phyloP scores from a whole-genome alignment of 2,329 filamentous ascomycete genomes.

The Verticillium klebahnii region DNA sequence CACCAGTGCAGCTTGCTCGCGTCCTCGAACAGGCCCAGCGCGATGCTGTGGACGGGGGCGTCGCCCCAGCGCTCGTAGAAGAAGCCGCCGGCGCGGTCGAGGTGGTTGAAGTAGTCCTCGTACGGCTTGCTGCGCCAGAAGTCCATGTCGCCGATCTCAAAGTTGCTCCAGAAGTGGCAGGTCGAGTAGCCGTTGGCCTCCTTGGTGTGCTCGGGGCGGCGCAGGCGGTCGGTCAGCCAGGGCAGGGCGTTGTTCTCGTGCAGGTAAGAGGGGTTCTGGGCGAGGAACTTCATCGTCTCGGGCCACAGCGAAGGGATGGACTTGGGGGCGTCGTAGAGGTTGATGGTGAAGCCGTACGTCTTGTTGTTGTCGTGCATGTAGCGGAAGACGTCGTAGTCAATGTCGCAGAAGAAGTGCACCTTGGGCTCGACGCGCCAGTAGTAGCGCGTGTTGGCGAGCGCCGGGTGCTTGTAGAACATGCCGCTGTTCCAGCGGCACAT shows the following conservation, averaged over 20 bases:
- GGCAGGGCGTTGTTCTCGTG: constrained; percentile 79
- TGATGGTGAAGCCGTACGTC: constrained; percentile 98
- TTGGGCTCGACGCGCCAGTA: constrained; percentile 99
- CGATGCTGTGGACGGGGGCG: constrained; percentile 93
- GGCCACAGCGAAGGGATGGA: constrained; percentile 90
- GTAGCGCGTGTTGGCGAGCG: constrained; percentile 75
- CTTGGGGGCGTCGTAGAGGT: constrained; percentile 85
- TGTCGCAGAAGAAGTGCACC: constrained; percentile 97
- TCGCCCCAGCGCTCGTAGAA: constrained; percentile 99
- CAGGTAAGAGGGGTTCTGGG: constrained; percentile 76
- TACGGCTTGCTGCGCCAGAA: constrained; percentile 91
- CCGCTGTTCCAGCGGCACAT: constrained; percentile 99
- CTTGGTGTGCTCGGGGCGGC: constrained; percentile 73
- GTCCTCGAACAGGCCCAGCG: constrained; percentile 87
- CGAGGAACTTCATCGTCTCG: constrained; percentile 87
- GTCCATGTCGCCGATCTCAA: constrained; percentile 88
- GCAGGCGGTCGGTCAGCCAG: constrained; percentile 77
- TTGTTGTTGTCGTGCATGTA: constrained; percentile 99
- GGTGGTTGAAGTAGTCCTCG: constrained; percentile 92
- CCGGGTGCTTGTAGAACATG: constrained; percentile 95
- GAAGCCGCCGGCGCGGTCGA: constrained; percentile 92
- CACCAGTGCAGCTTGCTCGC: constrained; percentile 89
- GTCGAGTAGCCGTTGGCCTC: constrained; percentile 92
- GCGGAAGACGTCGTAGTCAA: constrained; percentile 97
- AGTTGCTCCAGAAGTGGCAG: constrained; percentile 99